These are phyloP conservation scores for Helenozyma baotianmanensis DNA, from an alignment of 805 yeast genomes.

Conservation along the genomic window DNA sequence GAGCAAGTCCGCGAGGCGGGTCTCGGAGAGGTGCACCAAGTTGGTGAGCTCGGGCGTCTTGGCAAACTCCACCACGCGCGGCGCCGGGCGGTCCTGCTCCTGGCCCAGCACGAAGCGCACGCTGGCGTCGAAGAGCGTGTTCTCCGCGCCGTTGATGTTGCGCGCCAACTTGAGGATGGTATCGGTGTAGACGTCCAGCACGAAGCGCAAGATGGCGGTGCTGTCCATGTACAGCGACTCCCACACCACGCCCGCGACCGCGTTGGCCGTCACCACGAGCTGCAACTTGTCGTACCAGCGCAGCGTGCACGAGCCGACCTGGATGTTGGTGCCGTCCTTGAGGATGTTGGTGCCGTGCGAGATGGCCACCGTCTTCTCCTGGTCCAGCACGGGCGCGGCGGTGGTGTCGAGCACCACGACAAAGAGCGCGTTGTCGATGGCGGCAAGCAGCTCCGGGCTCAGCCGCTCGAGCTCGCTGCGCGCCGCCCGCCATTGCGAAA, in stretches of 20 bases:
- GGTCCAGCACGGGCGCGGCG: slow-evolving; percentile 42
- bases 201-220: slow-evolving; percentile 52
- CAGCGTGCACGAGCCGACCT: slow-evolving; percentile 54
- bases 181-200: slow-evolving; percentile 56
- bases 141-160: slow-evolving; percentile 53
- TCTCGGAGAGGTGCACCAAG: slow-evolving; percentile 52
- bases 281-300: slow-evolving; percentile 60
- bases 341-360: slow-evolving; percentile 49
- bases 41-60: slow-evolving; percentile 44
- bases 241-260: slow-evolving; percentile 58
- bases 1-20: slow-evolving; percentile 53
- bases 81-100: slow-evolving; percentile 34
- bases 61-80: slow-evolving; percentile 27
- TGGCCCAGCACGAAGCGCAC: slow-evolving; percentile 35
- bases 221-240: slow-evolving; percentile 56
- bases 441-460: slow-evolving; percentile 31
- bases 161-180: slow-evolving; percentile 53
- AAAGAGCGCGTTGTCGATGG: slow-evolving; percentile 48
- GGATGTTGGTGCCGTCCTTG: slow-evolving; percentile 41
- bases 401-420: slow-evolving; percentile 46
- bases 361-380: slow-evolving; percentile 45
- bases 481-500: slow-evolving; percentile 44
- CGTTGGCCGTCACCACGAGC: slow-evolving; percentile 48
- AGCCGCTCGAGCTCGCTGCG: slow-evolving; percentile 38
- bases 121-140: slow-evolving; percentile 43